These are phyloP conservation scores for Allium fistulosum DNA, from an alignment of 106 monocot species.

Conservation along the genomic window DNA sequence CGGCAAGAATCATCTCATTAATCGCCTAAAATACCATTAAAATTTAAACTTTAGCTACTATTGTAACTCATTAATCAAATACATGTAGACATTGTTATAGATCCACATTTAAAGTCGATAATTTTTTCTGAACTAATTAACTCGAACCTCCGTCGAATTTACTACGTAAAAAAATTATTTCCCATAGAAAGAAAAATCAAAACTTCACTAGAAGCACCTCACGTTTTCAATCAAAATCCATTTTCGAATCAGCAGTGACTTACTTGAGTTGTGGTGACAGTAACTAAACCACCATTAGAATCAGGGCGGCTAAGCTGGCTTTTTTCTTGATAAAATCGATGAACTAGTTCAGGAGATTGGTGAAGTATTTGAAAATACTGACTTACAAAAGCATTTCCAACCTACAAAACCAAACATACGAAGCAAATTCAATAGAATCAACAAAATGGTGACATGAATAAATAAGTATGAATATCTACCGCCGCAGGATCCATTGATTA, in stretches of 20 bases:
- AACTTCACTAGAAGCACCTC: too few species aligned
- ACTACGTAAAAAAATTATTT: too few species aligned
- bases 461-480: too few species aligned
- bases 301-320: constrained; percentile 54
- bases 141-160: not conserved
- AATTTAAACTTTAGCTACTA: not conserved
- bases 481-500: too few species aligned
- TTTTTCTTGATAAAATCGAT: constrained; percentile 48
- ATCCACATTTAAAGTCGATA: not conserved
- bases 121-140: not conserved
- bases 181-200: too few species aligned
- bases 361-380: constrained; percentile 56
- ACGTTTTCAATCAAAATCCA: too few species aligned
- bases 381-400: constrained; percentile 53
- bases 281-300: constrained; percentile 24
- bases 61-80: not conserved
- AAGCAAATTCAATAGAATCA: too few species aligned
- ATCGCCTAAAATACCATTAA: constrained; percentile 31
- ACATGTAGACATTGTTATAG: not conserved
- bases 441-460: too few species aligned
- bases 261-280: constrained; percentile 42
- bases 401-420: constrained; percentile 11
- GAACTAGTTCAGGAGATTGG: constrained; percentile 40
- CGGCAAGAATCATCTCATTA: constrained; percentile 56
- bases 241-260: not conserved